Base-by-base conservation (phyloP, 2,329 filamentous ascomycete genomes). In the Sporothrix schenckii region DNA sequence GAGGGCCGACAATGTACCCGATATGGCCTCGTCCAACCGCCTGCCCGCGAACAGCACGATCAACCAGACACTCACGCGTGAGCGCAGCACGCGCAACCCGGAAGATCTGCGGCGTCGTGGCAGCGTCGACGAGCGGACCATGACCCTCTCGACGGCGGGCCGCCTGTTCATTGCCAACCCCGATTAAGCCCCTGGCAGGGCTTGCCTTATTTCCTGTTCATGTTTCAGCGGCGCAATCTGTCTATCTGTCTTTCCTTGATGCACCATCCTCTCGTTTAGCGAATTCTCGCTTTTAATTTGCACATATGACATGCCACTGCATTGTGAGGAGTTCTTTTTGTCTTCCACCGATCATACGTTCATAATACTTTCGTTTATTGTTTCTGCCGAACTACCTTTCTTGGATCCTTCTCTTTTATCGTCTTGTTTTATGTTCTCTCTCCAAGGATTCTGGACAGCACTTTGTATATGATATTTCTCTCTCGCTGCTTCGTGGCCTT, bases 151-250 rank as follows among this genome's bases (percentile, higher is more conserved):
- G 24, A 85, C 87, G 41, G 89, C 87, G 39, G 89, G 89, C 65
- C 87, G 92, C 73, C 85, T 96, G 71, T 95, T 92, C 79, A 93
- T 96, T 77, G 92, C 92, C 75, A 96, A 96, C 80, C 92, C 92
- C 21, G 92, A 95, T 79, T 87, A 80, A 83, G 47, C 60, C 21
- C 21, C 4, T 27, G 16, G 16, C 19, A 0, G 7, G 7, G 14
- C 44, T 24, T 34, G 11, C 34, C 47, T 10, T 27, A 27, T 10
- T 4, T 52, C 3, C 24, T 52, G 34, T 16, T 2, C 41, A 9
- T 27, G 30, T 21, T 63, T 27, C 60, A 58, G 30, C 30, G 41
- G 24, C 21, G 11, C 34, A 21, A 11, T 66, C 14, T 70, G 56
- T 56, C 34, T 52, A 66, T 27, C 19, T 39, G 39, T 27, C 16